phyloP scores from a whole-genome alignment of 768 basidiomycete species.

The Gloeopeniophorella convolvens region DNA sequence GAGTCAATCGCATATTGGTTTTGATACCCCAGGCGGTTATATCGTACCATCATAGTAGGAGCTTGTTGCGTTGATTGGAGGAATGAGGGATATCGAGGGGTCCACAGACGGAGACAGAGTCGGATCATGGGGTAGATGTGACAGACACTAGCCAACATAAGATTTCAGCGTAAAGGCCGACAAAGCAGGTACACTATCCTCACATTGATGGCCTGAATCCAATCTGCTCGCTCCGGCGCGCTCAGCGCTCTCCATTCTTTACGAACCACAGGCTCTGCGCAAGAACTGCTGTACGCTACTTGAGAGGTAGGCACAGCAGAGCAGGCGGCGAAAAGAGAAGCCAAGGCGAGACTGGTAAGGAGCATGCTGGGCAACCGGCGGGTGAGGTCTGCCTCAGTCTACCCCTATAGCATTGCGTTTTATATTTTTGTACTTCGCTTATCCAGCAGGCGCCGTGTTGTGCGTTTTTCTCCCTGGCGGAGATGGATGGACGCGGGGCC shows the following conservation, averaged over 20 bases:
- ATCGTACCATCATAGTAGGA: conserved; percentile 20
- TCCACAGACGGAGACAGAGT: conserved; percentile 7
- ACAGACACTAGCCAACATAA: conserved; percentile 11
- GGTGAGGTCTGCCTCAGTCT: too few species aligned
- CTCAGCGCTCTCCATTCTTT: conserved; percentile 23
- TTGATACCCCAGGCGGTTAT: background rate
- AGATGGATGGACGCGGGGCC: too few species aligned
- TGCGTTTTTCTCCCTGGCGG: too few species aligned
- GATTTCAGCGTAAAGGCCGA: background rate
- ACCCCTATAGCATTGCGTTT: too few species aligned
- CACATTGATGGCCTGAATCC: conserved; percentile 25
- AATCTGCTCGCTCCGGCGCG: conserved; percentile 18
- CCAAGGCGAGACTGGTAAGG: background rate
- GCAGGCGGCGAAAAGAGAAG: background rate
- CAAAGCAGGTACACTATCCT: background rate
- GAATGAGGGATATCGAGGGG: conserved; percentile 11
- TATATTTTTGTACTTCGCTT: too few species aligned
- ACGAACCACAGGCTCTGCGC: conserved; percentile 21
- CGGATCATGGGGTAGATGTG: conserved; percentile 18
- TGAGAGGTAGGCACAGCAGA: background rate
- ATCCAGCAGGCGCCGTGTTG: too few species aligned
- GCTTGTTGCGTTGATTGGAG: conserved; percentile 12
- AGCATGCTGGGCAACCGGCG: too few species aligned
- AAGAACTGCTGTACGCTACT: background rate
- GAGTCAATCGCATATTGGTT: background rate